A percentile compares a stretch with the other conserved stretches of the same genome.
These are phyloP conservation scores for Talaromyces sp. DNA, from an alignment of 2,329 filamentous ascomycete species.

Conservation along the genomic window DNA sequence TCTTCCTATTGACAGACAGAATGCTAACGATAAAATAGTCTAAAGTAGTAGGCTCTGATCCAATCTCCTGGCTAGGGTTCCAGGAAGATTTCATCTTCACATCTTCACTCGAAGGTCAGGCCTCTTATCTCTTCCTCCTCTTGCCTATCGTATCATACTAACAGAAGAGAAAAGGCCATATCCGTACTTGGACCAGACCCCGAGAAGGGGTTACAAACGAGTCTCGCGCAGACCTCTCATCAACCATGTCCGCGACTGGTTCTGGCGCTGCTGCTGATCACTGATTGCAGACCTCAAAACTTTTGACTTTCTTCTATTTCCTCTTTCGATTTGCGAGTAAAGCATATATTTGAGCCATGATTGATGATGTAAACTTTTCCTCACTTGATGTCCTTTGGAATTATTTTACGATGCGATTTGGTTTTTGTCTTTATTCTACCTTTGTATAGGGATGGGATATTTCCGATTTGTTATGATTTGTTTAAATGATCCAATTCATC, in stretches of 20 bases:
- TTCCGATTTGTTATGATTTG: background rate
- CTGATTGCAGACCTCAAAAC: background rate
- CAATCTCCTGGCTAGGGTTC: constrained; percentile 87
- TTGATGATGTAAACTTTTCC: background rate
- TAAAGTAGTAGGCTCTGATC: constrained; percentile 81
- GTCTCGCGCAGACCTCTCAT: constrained; percentile 29
- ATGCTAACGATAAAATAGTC: constrained; percentile 50
- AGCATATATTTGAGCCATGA: background rate
- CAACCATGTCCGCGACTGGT: constrained; percentile 15
- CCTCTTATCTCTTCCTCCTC: background rate
- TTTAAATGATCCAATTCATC: background rate
- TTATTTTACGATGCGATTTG: background rate
- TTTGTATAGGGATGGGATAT: background rate
- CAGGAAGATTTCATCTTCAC: constrained; percentile 91
- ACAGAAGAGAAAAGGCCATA: constrained; percentile 56
- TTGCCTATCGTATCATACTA: background rate
- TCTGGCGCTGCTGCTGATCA: constrained; percentile 2
- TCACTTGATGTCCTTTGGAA: background rate
- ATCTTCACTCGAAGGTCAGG: constrained; percentile 80
- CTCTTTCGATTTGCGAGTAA: background rate
- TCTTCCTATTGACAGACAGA: background rate
- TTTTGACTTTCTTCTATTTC: background rate
- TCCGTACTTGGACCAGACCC: constrained; percentile 71
- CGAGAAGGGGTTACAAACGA: constrained; percentile 41
- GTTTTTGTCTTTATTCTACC: background rate